A percentile compares a stretch with the other conserved stretches of the same genome.
These are phyloP conservation scores for Alopecurus myosuroides DNA, from an alignment of 176 grass and related monocot species.

Conservation along the genomic window DNA sequence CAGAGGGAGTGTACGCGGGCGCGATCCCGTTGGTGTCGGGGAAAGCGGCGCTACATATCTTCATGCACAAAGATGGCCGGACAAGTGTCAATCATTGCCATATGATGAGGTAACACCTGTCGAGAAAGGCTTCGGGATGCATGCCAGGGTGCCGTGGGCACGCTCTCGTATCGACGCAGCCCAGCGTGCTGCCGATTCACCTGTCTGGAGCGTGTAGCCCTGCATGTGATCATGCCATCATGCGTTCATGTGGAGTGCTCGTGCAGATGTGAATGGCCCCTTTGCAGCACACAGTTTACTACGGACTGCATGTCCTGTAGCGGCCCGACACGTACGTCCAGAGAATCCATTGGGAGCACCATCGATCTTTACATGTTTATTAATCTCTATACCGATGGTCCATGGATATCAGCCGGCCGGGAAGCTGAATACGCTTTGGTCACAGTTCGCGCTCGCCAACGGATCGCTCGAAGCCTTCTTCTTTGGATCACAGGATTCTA, in stretches of 20 bases:
- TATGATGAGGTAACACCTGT: slow-evolving; percentile 41
- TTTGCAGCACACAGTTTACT: background rate
- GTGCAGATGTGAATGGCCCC: background rate
- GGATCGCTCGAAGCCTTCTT: too few species aligned
- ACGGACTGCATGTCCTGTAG: background rate
- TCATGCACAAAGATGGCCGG: background rate
- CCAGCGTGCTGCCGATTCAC: background rate
- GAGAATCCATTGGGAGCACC: too few species aligned
- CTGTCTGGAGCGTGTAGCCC: background rate
- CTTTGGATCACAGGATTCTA: too few species aligned
- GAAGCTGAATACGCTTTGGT: too few species aligned
- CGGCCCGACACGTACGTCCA: too few species aligned
- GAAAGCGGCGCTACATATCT: background rate
- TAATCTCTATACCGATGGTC: too few species aligned
- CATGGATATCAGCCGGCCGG: too few species aligned
- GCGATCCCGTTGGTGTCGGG: background rate
- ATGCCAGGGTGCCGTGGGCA: background rate
- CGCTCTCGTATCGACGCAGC: background rate
- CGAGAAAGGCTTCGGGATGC: slow-evolving; percentile 19
- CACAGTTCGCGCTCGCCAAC: too few species aligned
- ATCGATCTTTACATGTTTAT: too few species aligned
- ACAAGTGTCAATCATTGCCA: slow-evolving; percentile 50
- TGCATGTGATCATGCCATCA: background rate
- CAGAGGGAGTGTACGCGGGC: background rate
- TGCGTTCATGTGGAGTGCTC: background rate